Percentiles rank a stretch among this genome's conserved stretches.
Conservation (phyloP, 768 basidiomycete genomes). For the Phanerochaete carnosa region DNA sequence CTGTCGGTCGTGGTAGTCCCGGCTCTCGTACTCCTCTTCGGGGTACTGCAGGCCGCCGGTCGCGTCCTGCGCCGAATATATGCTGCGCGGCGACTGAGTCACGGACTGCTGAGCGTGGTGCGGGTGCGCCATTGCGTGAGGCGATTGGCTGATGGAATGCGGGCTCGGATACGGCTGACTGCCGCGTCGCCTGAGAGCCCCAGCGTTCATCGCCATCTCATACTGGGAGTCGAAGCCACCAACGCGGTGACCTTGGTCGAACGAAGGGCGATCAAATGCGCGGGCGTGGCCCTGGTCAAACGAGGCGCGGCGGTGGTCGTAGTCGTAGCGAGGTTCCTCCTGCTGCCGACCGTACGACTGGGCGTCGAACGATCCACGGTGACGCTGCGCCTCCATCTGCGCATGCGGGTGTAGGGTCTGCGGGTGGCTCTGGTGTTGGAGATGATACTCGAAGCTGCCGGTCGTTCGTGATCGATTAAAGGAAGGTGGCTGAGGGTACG, state of each 20-base stretch:
- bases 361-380: neutral
- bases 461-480: neutral
- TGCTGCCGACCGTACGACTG: neutral
- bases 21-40: conserved; percentile 1
- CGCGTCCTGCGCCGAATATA: neutral
- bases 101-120: neutral
- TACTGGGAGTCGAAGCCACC: neutral
- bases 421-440: neutral
- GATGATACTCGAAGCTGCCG: neutral
- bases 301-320: conserved; percentile 1
- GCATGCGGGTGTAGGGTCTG: conserved; percentile 3
- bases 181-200: conserved; percentile 3
- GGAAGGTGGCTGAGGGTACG: neutral
- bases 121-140: neutral
- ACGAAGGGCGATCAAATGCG: neutral
- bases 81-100: conserved; percentile 1
- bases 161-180: conserved; percentile 11
- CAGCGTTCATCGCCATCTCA: neutral
- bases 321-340: neutral
- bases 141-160: conserved; percentile 4
- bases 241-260: neutral
- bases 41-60: conserved; percentile 3
- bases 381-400: neutral
- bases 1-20: neutral
- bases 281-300: neutral